A percentile compares a stretch with the other conserved stretches of the same genome.
Conservation (phyloP, 2,329 filamentous ascomycete genomes). For the Phoma sp. region DNA sequence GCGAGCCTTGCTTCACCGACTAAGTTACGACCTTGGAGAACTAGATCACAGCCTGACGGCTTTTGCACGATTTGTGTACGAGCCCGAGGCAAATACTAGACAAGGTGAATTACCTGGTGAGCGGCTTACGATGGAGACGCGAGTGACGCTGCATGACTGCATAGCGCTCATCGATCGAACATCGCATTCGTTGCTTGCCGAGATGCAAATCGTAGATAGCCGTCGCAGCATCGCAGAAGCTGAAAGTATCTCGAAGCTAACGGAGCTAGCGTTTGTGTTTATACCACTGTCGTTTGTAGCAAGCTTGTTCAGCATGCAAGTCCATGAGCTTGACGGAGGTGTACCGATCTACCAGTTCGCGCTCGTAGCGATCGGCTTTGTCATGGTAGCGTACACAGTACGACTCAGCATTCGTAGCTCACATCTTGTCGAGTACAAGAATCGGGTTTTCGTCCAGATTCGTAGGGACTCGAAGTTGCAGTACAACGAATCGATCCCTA, state of each 20-base stretch:
- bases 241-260: constrained; percentile 39
- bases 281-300: constrained; percentile 40
- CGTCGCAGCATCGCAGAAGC: constrained; percentile 40
- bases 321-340: constrained; percentile 29
- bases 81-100: too few species aligned
- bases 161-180: constrained; percentile 28
- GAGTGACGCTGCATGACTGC: background rate
- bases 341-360: constrained; percentile 21
- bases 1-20: constrained; percentile 18
- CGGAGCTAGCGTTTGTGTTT: constrained; percentile 45
- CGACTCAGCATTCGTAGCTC: background rate
- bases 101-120: too few species aligned
- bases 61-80: background rate
- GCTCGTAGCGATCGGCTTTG: background rate
- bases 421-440: background rate
- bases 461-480: background rate
- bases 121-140: too few species aligned
- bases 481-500: background rate
- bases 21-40: constrained; percentile 21
- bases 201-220: constrained; percentile 42
- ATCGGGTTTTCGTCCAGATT: background rate
- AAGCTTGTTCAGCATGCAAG: constrained; percentile 40
- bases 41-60: background rate
- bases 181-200: constrained; percentile 45
- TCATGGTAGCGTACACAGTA: background rate